phyloP scores from a whole-genome alignment of 495 filamentous ascomycete species.

The Neurospora terricola region DNA sequence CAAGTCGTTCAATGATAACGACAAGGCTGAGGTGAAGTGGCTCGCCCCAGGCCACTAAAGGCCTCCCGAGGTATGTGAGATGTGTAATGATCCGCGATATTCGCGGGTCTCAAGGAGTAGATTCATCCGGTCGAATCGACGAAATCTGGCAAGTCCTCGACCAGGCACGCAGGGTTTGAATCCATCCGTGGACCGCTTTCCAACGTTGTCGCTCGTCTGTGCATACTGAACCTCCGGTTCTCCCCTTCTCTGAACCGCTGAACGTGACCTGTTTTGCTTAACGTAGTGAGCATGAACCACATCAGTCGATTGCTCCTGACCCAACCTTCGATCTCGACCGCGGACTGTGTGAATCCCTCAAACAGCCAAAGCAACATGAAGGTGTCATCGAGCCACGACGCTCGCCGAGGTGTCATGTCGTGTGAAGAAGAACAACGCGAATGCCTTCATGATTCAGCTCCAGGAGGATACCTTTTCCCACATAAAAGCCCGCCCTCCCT shows the following conservation, averaged over 20 bases:
- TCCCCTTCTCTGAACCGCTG: neutral
- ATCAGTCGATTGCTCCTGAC: neutral
- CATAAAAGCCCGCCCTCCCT: neutral
- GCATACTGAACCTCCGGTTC: neutral
- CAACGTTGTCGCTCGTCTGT: neutral
- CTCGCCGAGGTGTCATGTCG: neutral
- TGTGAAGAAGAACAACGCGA: neutral
- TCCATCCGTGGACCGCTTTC: neutral
- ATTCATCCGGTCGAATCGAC: neutral
- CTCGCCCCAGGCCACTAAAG: neutral
- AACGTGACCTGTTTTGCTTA: neutral
- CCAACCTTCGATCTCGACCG: neutral
- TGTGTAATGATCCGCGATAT: neutral
- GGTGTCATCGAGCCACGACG: neutral
- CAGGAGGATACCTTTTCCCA: neutral
- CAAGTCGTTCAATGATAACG: neutral
- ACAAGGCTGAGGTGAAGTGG: neutral
- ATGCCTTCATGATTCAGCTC: neutral
- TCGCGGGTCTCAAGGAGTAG: rapidly evolving
- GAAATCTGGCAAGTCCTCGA: neutral
- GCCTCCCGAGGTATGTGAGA: neutral
- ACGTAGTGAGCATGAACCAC: neutral
- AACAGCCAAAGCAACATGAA: neutral
- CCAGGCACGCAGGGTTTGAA: neutral
- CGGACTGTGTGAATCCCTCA: neutral